Percentiles rank a stretch among this genome's conserved stretches.
Evolutionary conservation across 176 grass and related monocot species (phyloP).

Genomic region (Cocos nucifera): DNA sequence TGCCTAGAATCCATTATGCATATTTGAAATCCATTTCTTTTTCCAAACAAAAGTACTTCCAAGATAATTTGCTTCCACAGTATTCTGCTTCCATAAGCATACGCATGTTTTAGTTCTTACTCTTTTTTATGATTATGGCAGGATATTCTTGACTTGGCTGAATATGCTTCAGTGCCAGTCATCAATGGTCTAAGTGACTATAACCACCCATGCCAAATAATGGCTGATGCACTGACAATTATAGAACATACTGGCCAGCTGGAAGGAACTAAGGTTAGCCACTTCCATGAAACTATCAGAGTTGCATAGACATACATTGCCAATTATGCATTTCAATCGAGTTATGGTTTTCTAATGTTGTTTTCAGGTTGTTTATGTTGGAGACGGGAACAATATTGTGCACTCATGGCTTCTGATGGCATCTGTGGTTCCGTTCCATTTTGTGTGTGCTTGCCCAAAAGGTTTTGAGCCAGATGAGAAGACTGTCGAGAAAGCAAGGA

Average conservation of each 20-base stretch:
- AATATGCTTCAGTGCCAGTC: conserved; percentile 77
- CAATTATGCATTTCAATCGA: not conserved
- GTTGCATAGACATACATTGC: too few species aligned
- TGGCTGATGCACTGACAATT: conserved; percentile 99
- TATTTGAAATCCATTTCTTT: too few species aligned
- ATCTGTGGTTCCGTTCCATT: conserved; percentile 73
- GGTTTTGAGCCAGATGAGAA: conserved; percentile 90
- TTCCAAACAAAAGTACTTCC: too few species aligned
- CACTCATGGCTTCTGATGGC: conserved; percentile 96
- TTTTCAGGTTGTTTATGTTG: conserved; percentile 82
- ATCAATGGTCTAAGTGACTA: conserved; percentile 92
- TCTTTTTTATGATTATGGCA: conserved; percentile 28
- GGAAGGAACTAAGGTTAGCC: conserved; percentile 74
- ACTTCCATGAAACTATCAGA: too few species aligned
- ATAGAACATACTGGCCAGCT: conserved; percentile 69
- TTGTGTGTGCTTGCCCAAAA: conserved; percentile 86
- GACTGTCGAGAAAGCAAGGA: conserved; percentile 66
- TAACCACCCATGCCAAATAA: conserved; percentile 99
- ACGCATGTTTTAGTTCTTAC: not conserved
- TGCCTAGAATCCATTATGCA: too few species aligned
- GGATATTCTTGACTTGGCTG: conserved; percentile 95
- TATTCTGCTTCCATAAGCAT: too few species aligned
- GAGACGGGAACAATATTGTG: conserved; percentile 97
- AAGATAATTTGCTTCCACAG: too few species aligned
- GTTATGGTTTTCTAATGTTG: not conserved